Evolutionary conservation across 805 yeast species (phyloP), one percentile per base, ranked within the genome.

Genomic region (Kazachstania martiniae): DNA sequence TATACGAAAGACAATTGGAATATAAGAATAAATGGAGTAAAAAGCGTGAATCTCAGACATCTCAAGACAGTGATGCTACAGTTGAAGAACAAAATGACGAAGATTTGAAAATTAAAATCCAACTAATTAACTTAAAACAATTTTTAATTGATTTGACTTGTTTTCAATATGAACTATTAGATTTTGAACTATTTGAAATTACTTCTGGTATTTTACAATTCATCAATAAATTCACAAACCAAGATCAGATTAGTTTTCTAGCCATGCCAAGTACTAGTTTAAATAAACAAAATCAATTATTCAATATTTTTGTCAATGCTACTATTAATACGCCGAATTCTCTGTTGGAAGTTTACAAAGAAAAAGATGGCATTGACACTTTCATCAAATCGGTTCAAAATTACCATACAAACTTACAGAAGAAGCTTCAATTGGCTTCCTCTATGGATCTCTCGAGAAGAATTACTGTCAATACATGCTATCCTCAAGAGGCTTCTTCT

Each of bases 111-210:
- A 37, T 42, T 31, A 59, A 58, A 37, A 46, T 58, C 21, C 58
- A 68, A 40, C 47, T 67, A 31, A 64, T 68, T 40, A 58, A 62
- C 39, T 47, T 70, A 37, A 74, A 73, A 44, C 66, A 65, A 36
- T 72, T 65, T 40, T 46, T 72, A 25, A 54, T 66, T 29, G 74
- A 74, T 44, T 46, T 65, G 13, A 55, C 74, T 3, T 53, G 70
- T 19, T 71, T 70, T 52, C 66, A 67, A 38, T 51, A 55, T 26
- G 69, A 63, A 23, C 56, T 72, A 35, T 39, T 53, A 16, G 43
- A 46, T 19, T 52, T 34, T 32, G 59, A 53, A 38, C 36, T 47
- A 36, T 53, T 47, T 27, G 59, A 53, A 37, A 38, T 51, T 5
- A 42, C 58, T n/a, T 44, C 42, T 21, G 56, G 54, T 12, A 47